Evolutionary conservation across 768 basidiomycete genomes (phyloP).

Genomic region (Mycena galericulata): DNA sequence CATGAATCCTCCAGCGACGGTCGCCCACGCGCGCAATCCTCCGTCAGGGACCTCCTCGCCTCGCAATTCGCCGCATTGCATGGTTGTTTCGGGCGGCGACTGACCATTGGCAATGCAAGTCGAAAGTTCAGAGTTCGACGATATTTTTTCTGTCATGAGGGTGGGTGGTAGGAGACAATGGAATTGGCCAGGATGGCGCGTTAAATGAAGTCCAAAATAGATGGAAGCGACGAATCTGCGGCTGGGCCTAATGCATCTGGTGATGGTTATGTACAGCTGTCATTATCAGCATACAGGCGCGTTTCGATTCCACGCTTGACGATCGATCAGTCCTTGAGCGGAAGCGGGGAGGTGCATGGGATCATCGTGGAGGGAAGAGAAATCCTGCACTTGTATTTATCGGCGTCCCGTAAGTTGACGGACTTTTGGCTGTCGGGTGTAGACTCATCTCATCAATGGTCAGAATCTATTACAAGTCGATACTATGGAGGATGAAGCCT

Average conservation of each 20-base stretch:
- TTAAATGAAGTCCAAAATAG: slow-evolving; percentile 22
- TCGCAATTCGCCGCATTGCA: background rate
- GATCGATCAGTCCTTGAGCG: too few relatives aligned
- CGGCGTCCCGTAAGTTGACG: background rate
- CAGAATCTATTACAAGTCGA: slow-evolving; percentile 6
- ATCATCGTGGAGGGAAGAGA: too few relatives aligned
- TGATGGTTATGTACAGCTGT: slow-evolving; percentile 28
- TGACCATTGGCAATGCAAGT: background rate
- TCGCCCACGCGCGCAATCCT: slow-evolving; percentile 18
- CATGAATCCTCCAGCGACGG: slow-evolving; percentile 26
- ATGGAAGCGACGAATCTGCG: slow-evolving; percentile 21
- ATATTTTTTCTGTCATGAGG: slow-evolving; percentile 14
- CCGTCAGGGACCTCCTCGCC: slow-evolving; percentile 11
- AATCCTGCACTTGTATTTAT: too few relatives aligned
- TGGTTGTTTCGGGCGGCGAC: background rate
- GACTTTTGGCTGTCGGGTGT: background rate
- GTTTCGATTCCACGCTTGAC: background rate
- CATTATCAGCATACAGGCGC: background rate
- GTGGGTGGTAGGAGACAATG: slow-evolving; percentile 10
- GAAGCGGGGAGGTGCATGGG: too few relatives aligned
- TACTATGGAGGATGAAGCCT: background rate
- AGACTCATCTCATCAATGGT: background rate
- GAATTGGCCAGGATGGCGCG: slow-evolving; percentile 7
- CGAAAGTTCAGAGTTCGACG: slow-evolving; percentile 11
- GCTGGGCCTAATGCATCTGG: background rate